Evolutionary conservation across 345 rosid species (phyloP), one percentile per base, ranked within the genome.

Genomic region (Euphorbia peplus): DNA sequence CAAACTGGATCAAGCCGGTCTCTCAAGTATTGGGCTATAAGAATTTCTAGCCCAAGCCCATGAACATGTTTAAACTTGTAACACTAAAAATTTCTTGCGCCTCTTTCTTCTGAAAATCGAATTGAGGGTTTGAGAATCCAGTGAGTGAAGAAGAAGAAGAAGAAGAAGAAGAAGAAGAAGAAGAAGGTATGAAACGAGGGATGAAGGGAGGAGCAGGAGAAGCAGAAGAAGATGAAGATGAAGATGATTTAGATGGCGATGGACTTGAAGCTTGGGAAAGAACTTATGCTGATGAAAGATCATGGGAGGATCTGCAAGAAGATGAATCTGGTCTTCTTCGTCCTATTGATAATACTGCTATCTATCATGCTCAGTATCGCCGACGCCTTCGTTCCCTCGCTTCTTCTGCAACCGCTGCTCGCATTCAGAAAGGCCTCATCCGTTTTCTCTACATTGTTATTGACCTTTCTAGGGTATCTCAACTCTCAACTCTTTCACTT

Each of bases 351-450:
- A 81, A 84, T 81, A 72, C 77, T 41, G 87, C 85, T 19, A 82
- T 83, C 46, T 80, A 86, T 70, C 96, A 88, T 70, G 87, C 93
- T 57, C 89, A 83, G 84, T 86, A 82, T 30, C 87, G 88, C 19
- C 81, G 87, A 19, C 95, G 90, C 16, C 90, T 90, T 46, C 92
- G 88, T 19, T 66, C 87, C n/a, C 89, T 86, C 70, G 81, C 95
- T 24, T 67, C 90, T 5, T 58, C 85, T 42, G 77, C 85, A 0
- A 48, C 89, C n/a, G 61, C 90, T 62, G 74, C 87, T 76, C 84
- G 90, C 18, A 88, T 95, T 35, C 99, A 91, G 52, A 95, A 91
- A 79, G 99, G 97, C 39, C 96, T 95, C 73, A 93, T 91, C 70
- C 90, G 97, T 41, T 91, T 88, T 73, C 86, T 95, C 30, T 95